Evolutionary conservation across 352 stramenopile species (phyloP).

Genomic region (Pythium insidiosum): DNA sequence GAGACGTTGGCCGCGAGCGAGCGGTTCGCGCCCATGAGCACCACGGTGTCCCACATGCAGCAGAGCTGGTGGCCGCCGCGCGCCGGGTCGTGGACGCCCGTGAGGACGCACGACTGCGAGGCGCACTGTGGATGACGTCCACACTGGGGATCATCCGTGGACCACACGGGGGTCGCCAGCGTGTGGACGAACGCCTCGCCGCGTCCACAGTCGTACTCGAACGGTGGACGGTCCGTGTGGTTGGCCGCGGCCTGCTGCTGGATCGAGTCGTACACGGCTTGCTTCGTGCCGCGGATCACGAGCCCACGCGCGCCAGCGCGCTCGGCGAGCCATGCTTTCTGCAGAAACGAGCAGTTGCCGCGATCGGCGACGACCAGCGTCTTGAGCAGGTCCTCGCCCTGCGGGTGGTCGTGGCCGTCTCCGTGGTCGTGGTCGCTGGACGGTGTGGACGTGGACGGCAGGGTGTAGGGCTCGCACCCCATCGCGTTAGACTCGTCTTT

Average conservation of each 20-base stretch:
- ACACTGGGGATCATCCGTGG: slow-evolving; percentile 34
- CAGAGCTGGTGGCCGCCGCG: slow-evolving; percentile 40
- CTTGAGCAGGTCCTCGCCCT: slow-evolving; percentile 12
- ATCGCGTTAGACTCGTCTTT: slow-evolving; percentile 21
- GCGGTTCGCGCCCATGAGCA: slow-evolving; percentile 68
- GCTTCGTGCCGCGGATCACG: slow-evolving; percentile 48
- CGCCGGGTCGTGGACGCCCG: slow-evolving; percentile 18
- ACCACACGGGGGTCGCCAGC: slow-evolving; percentile 32
- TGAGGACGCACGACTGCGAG: slow-evolving; percentile 55
- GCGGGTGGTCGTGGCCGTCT: too few species aligned
- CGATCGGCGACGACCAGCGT: slow-evolving; percentile 53
- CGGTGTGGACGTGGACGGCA: slow-evolving; percentile 6
- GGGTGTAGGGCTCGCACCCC: slow-evolving; percentile 29
- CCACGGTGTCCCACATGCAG: slow-evolving; percentile 72
- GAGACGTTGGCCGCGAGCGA: slow-evolving; percentile 26
- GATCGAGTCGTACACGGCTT: slow-evolving; percentile 50
- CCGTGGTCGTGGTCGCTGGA: slow-evolving; percentile 1
- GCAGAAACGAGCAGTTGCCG: slow-evolving; percentile 69
- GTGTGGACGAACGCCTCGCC: slow-evolving; percentile 46
- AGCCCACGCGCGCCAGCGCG: slow-evolving; percentile 40
- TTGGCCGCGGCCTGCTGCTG: slow-evolving; percentile 27
- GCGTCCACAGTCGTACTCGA: slow-evolving; percentile 61
- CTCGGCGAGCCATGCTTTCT: slow-evolving; percentile 49
- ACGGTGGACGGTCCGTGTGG: slow-evolving; percentile 25
- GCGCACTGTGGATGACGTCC: slow-evolving; percentile 19